A percentile compares a stretch with the other conserved stretches of the same genome.
phyloP scores from a whole-genome alignment of 768 basidiomycete species.

The Leucosporidium yakuticum region DNA sequence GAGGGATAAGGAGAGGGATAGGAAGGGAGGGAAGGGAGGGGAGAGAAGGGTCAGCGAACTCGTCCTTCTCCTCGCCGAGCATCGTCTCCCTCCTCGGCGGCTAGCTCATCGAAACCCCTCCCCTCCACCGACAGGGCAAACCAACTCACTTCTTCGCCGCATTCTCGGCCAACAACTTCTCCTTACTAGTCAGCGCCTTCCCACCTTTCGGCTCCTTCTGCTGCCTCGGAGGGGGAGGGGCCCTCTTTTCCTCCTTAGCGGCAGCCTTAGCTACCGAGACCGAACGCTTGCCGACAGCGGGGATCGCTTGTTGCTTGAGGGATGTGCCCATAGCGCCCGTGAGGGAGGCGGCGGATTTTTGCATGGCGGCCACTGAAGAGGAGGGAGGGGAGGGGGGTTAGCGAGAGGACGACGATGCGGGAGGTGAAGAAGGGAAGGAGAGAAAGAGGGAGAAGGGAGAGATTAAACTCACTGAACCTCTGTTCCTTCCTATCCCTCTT shows the following conservation, averaged over 20 bases:
- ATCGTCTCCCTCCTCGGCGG: too few species aligned
- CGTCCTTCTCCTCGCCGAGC: too few species aligned
- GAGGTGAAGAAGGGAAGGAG: background rate
- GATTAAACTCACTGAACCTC: slow-evolving; percentile 47
- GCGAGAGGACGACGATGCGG: background rate
- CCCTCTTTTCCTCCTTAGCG: slow-evolving; percentile 15
- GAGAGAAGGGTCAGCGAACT: too few species aligned
- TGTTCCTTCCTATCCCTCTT: slow-evolving; percentile 51
- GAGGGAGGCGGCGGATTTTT: slow-evolving; percentile 58
- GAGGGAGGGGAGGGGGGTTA: background rate
- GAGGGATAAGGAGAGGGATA: too few species aligned
- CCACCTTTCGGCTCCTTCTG: slow-evolving; percentile 19
- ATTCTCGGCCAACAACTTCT: slow-evolving; percentile 36
- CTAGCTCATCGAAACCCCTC: too few species aligned
- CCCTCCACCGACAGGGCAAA: background rate
- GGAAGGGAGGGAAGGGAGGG: too few species aligned
- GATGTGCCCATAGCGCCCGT: slow-evolving; percentile 58
- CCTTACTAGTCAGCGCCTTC: slow-evolving; percentile 45
- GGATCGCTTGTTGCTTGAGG: slow-evolving; percentile 56
- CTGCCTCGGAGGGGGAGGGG: background rate
- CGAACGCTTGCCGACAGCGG: slow-evolving; percentile 42
- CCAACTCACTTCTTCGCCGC: slow-evolving; percentile 26
- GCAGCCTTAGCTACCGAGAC: background rate
- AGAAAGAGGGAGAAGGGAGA: too few species aligned
- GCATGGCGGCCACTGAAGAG: slow-evolving; percentile 48